Conservation (phyloP, 1,284 basidiomycete species). For the Heterobasidion parviporum region DNA sequence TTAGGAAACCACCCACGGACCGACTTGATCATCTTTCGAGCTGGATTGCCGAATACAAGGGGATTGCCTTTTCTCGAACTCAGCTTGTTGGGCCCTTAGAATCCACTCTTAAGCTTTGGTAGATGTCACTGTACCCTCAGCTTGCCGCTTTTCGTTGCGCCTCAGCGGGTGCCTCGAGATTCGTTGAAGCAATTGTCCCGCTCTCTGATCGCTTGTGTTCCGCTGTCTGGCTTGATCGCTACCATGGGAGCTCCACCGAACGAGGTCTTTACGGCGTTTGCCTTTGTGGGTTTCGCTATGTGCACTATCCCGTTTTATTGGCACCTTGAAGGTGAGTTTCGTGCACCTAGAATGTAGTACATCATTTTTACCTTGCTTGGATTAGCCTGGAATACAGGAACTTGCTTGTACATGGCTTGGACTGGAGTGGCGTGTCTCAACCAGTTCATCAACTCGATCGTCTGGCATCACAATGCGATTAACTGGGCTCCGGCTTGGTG, state of each 20-base stretch:
- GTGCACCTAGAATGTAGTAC: not conserved
- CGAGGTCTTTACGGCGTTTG: conserved; percentile 17
- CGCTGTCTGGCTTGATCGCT: not conserved
- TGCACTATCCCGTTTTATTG: conserved; percentile 25
- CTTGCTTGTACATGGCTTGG: conserved; percentile 62
- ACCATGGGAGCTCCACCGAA: conserved; percentile 5
- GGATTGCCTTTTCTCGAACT: too few relatives aligned
- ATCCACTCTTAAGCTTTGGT: too few relatives aligned
- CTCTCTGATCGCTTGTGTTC: too few relatives aligned
- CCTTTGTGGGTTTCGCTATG: conserved; percentile 23
- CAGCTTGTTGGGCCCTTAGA: too few relatives aligned
- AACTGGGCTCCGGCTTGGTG: conserved; percentile 63
- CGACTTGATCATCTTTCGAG: too few relatives aligned
- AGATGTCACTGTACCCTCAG: too few relatives aligned
- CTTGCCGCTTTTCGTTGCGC: too few relatives aligned
- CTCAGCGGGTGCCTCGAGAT: too few relatives aligned
- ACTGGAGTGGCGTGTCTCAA: conserved; percentile 44
- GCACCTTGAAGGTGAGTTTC: conserved; percentile 3
- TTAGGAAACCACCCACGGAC: too few relatives aligned
- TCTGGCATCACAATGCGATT: conserved; percentile 56
- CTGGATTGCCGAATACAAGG: too few relatives aligned
- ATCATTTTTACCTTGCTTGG: not conserved
- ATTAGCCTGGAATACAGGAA: conserved; percentile 41
- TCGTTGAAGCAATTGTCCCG: too few relatives aligned
- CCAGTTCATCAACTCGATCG: conserved; percentile 50